Conservation (phyloP, 139 green algal genomes). For the Chlorella sp. region DNA sequence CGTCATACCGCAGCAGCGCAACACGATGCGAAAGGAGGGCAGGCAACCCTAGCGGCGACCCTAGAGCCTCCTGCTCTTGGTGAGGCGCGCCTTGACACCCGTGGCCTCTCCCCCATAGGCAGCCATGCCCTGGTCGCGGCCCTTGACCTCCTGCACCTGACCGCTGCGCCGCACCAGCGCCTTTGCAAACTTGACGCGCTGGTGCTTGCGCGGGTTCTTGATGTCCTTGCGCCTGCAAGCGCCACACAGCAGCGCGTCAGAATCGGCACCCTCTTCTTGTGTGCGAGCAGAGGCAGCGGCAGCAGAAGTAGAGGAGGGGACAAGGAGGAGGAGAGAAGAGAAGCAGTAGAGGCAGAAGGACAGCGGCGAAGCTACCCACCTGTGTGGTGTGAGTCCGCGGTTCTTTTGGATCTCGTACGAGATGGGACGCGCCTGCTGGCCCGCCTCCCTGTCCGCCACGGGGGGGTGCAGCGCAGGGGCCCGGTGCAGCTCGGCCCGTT, state of each 20-base stretch:
- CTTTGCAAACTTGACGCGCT: constrained; percentile 73
- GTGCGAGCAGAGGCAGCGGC: neutral
- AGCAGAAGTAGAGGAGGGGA: neutral
- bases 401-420: constrained; percentile 90
- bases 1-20: neutral
- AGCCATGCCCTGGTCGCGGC: constrained; percentile 11
- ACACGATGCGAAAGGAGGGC: neutral
- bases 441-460: constrained; percentile 35
- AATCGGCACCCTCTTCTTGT: neutral
- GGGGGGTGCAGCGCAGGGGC: constrained; percentile 43
- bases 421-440: constrained; percentile 46
- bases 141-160: constrained; percentile 66
- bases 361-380: constrained; percentile 9
- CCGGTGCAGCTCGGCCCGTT: constrained; percentile 27
- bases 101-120: constrained; percentile 90
- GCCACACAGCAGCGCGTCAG: neutral
- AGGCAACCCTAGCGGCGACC: neutral
- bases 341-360: neutral
- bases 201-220: constrained; percentile 91
- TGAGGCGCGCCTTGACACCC: constrained; percentile 85
- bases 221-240: constrained; percentile 75
- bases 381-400: constrained; percentile 91
- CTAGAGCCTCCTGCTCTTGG: constrained; percentile 55
- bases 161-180: constrained; percentile 80
- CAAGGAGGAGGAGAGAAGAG: neutral